Base-by-base conservation (phyloP, 345 rosid species). In the Capsella bursapastoris region DNA sequence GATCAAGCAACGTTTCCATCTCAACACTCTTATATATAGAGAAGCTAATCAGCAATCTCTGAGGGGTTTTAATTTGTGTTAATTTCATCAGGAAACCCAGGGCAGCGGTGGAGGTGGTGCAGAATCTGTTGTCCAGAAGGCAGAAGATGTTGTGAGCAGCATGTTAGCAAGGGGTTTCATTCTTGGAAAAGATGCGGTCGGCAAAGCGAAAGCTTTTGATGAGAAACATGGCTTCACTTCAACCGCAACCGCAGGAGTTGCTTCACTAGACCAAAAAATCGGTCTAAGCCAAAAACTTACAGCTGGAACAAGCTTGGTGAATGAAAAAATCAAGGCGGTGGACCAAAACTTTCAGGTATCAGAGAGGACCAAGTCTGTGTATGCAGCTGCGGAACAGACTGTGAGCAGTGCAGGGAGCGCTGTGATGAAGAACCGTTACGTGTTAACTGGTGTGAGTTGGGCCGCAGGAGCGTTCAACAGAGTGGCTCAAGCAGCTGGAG, bases 311-410 rank as follows among this genome's bases (percentile, higher is more conserved):
- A 80, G 85, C 67, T 64, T 88, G 48, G 90, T 93, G 75, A 85
- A 89, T 50, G 96, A 89, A 70, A 93, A 87, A 82, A 90, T 89
- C 59, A 86, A 80, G 66, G 92, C 88, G 67, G 81, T 91, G 86
- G 98, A 93, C 72, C 90, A 91, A 73, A 93, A 87, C 78, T 93
- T 83, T 73, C 98, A 91, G 85, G 96, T 93, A 37, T 70, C 98
- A 8, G 97, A 93, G 87, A 89, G 88, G 82, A 91, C 98, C 32
- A 93, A 88, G 81, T 78, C 88, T 16, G 97, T 91, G 12, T 80
- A 81, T 69, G 86, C 98, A 22, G 82, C 86, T 67, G 97, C 98
- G 0, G 98, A 91, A 86, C 92, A 91, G 82, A 86, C 91, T 8
- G 94, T 91, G 49, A 86, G 92, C 74, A 84, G 14, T 12, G 98